Evolutionary conservation across 1,284 basidiomycete genomes (phyloP).

Genomic region (Anthracocystis panici-leucophaei): DNA sequence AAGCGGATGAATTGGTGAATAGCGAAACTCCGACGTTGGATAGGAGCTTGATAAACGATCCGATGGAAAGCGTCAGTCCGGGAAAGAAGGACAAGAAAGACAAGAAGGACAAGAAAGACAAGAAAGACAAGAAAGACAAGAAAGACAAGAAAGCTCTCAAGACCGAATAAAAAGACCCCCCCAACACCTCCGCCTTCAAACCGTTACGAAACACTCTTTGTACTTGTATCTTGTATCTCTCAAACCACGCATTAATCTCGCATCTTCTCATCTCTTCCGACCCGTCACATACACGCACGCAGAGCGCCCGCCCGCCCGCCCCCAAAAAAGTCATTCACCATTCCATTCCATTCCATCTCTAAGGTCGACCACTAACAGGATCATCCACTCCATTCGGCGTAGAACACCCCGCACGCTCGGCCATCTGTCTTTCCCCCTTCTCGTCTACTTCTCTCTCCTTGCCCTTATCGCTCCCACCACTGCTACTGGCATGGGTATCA

Average conservation of each 20-base stretch:
- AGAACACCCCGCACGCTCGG: conserved; percentile 29
- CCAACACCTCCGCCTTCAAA: too few species aligned
- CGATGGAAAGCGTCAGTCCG: conserved; percentile 3
- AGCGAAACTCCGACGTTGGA: conserved; percentile 18
- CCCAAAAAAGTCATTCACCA: too few species aligned
- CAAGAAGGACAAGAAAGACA: conserved; percentile 30
- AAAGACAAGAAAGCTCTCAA: conserved; percentile 20
- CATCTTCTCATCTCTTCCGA: background rate
- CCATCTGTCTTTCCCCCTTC: conserved; percentile 13
- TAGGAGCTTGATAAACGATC: background rate
- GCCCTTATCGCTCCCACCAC: conserved; percentile 19
- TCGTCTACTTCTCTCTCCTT: conserved; percentile 13
- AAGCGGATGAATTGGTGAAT: conserved; percentile 4
- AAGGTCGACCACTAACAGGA: conserved; percentile 16
- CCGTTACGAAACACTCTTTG: background rate
- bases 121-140: conserved; percentile 25
- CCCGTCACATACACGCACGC: background rate
- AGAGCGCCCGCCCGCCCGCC: too few species aligned
- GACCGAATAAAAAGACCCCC: conserved; percentile 8
- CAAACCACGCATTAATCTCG: background rate
- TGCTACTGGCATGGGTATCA: conserved; percentile 9
- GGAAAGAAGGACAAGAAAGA: conserved; percentile 23
- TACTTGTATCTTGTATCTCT: conserved; percentile 12
- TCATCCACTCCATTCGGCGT: conserved; percentile 32
- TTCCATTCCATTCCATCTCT: background rate